Base-by-base conservation (phyloP, 2,329 filamentous ascomycete genomes). In the Sarocladium strictum region DNA sequence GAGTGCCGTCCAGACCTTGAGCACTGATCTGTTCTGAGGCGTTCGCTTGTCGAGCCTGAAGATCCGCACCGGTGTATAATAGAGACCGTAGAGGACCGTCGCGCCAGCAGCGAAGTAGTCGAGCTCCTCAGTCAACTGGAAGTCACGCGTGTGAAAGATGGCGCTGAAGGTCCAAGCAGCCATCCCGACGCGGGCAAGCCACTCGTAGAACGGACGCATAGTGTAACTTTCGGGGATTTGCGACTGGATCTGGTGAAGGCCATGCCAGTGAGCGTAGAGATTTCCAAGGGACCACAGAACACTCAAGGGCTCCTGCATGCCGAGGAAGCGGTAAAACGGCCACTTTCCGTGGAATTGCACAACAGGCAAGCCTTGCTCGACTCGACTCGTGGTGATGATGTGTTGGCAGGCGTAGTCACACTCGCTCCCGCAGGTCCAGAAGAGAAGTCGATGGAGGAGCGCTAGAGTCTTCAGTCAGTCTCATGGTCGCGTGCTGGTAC, bases 371-470 rank as follows among this genome's bases (percentile, higher is more conserved):
- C 83, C 80, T 58, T 80, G 76, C 24, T 81, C 75, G 60, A 91
- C 72, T 59, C 93, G 90, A 56, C 74, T 73, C 62, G 82, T 72
- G 55, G 94, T 97, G 57, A 95, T 79, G 68, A 96, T 87, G 77
- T 96, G 93, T 70, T 99, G 94, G 77, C 94, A 99, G 58, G 89
- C 87, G 76, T 99, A 96, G 77, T 99, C 92, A 83, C 94, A 99
- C 80, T 99, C 93, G 66, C 88, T 79, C 58, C 88, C 83, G 74
- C 94, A 99, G 68, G 84, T 85, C 94, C 94, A 99, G 69, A 97
- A 75, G 65, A 97, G 85, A 62, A 97, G 79, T 58, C 89, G 89
- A 68, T 87, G 91, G 71, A 89, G 83, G 62, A 96, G 69, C 59
- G 94, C 91, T 96, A 66, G 54, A 11, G 33, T 29, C 45, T 55